Evolutionary conservation across 169 alveolate species (phyloP).

Genomic region (Plasmodium billcollinsi): DNA sequence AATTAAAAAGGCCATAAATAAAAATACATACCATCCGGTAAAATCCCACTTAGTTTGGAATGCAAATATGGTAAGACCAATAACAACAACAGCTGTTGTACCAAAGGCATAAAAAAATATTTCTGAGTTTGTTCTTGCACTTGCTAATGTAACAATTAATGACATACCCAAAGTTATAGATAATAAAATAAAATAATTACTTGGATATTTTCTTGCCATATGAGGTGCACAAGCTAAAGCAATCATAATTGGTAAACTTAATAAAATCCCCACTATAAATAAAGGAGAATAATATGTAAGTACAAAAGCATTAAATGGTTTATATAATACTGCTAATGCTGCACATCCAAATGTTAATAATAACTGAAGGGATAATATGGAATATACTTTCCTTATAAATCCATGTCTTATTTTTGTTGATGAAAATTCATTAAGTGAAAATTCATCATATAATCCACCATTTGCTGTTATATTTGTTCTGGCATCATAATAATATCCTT

Average conservation of each 20-base stretch:
- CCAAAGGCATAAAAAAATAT: conserved; percentile 85
- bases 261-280: conserved; percentile 54
- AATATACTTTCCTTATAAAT: conserved; percentile 88
- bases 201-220: conserved; percentile 78
- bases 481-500: conserved; percentile 45
- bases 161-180: conserved; percentile 72
- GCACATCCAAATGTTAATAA: conserved; percentile 82
- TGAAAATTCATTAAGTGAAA: conserved; percentile 71
- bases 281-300: conserved; percentile 49
- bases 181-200: conserved; percentile 72
- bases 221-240: conserved; percentile 68
- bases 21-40: conserved; percentile 85
- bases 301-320: conserved; percentile 71
- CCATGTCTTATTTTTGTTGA: conserved; percentile 88
- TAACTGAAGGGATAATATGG: conserved; percentile 85
- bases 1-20: conserved; percentile 77
- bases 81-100: conserved; percentile 81
- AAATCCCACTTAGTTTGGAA: conserved; percentile 88
- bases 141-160: conserved; percentile 45
- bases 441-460: conserved; percentile 65
- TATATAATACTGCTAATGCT: conserved; percentile 58
- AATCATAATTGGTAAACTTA: conserved; percentile 74
- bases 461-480: conserved; percentile 32
- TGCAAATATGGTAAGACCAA: conserved; percentile 85
- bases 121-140: conserved; percentile 69